These are phyloP conservation scores for Digitaria exilis DNA, from an alignment of 202 grass and related monocot genomes.

Conservation along the genomic window DNA sequence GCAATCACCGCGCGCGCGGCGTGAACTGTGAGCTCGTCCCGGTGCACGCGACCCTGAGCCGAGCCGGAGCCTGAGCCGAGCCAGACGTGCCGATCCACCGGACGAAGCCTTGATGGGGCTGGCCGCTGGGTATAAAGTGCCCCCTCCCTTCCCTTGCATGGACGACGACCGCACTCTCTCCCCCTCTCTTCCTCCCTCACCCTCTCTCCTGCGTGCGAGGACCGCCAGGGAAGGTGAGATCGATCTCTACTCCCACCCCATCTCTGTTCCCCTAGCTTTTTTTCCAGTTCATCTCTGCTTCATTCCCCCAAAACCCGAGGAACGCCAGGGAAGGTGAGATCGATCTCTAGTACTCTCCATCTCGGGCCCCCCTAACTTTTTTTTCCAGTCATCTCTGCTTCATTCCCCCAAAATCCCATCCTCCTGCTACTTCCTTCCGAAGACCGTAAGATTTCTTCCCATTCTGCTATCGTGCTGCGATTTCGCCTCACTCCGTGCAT, in stretches of 20 bases:
- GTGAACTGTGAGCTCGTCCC: too few species aligned
- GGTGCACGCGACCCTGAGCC: background rate
- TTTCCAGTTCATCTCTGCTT: too few species aligned
- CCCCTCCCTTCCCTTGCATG: slow-evolving; percentile 22
- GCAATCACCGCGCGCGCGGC: too few species aligned
- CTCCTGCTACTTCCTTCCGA: background rate
- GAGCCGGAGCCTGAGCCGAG: background rate
- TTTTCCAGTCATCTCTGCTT: background rate
- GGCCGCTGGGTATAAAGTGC: slow-evolving; percentile 18
- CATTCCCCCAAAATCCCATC: background rate
- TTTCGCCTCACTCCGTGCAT: background rate
- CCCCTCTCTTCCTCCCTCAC: background rate
- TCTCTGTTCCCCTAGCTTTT: too few species aligned
- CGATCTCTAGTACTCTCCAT: background rate
- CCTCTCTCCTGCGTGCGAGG: slow-evolving; percentile 12
- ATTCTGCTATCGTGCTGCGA: background rate
- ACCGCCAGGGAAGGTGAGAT: background rate
- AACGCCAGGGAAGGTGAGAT: slow-evolving; percentile 27
- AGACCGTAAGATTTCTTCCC: background rate
- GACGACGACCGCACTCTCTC: background rate
- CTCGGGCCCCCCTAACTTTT: background rate
- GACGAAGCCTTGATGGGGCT: too few species aligned
- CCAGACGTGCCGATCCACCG: background rate
- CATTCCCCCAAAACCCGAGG: too few species aligned
- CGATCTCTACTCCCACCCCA: too few species aligned